A percentile compares a stretch with the other conserved stretches of the same genome.
Conservation (phyloP, 805 yeast genomes). For the Starmera quercuum region DNA sequence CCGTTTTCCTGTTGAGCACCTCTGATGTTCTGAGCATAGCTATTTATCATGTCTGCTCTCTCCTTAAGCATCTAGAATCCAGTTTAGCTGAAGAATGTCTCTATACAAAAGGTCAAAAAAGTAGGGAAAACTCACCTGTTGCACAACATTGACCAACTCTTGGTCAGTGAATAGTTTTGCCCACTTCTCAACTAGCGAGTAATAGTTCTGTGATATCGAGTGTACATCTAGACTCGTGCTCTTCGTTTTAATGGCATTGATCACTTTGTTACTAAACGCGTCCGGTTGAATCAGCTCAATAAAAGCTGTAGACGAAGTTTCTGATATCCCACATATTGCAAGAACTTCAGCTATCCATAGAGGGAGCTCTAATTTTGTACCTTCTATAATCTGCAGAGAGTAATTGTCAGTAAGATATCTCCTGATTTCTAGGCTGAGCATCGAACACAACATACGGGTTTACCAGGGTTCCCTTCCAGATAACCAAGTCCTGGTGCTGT, state of each 20-base stretch:
- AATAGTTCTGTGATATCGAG: conserved; percentile 58
- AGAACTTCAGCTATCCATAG: conserved; percentile 81
- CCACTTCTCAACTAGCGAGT: conserved; percentile 72
- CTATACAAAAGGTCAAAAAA: neutral
- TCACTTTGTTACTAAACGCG: conserved; percentile 51
- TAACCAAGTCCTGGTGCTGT: conserved; percentile 85
- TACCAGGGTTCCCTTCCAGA: conserved; percentile 70
- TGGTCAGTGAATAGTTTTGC: conserved; percentile 59
- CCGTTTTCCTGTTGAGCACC: conserved; percentile 38
- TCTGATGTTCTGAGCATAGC: conserved; percentile 39
- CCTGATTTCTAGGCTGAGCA: conserved; percentile 4
- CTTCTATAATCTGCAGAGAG: conserved; percentile 35
- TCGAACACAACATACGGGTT: conserved; percentile 22
- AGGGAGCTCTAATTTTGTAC: conserved; percentile 70
- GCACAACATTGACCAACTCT: conserved; percentile 45
- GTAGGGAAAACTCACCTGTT: conserved; percentile 17
- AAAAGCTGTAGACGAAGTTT: conserved; percentile 37
- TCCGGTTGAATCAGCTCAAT: conserved; percentile 67
- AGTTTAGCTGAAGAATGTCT: conserved; percentile 8
- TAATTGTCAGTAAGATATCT: too few relatives aligned
- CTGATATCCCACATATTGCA: conserved; percentile 38
- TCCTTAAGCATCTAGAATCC: conserved; percentile 47
- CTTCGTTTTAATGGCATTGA: conserved; percentile 77
- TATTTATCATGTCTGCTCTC: conserved; percentile 66
- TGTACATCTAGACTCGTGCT: conserved; percentile 62